A percentile compares a stretch with the other conserved stretches of the same genome.
Conservation (phyloP, 2,329 filamentous ascomycete species). For the Cadophora luteo-olivacea region DNA sequence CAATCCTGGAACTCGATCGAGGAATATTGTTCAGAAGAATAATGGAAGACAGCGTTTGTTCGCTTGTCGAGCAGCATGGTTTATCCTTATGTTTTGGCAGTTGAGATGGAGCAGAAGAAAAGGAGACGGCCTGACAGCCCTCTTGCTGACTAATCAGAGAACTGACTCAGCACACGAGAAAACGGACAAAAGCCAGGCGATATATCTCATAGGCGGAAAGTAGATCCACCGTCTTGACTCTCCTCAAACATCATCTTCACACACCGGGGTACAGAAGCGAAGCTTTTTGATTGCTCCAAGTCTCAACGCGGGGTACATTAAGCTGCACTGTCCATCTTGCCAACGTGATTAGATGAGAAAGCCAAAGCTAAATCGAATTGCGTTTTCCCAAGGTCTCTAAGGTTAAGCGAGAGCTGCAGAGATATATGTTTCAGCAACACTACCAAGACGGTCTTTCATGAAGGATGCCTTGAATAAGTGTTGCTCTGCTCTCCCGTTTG, state of each 20-base stretch:
- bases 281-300: neutral
- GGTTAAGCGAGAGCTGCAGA: neutral
- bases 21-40: neutral
- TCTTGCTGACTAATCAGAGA: neutral
- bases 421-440: neutral
- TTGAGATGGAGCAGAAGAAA: neutral
- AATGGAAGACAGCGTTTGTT: neutral
- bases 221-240: neutral
- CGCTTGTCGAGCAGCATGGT: neutral
- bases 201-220: neutral
- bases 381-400: neutral
- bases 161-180: neutral
- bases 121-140: neutral
- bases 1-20: neutral
- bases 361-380: neutral
- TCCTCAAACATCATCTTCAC: neutral
- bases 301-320: neutral
- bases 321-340: neutral
- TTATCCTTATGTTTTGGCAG: neutral
- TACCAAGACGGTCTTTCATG: neutral
- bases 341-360: neutral
- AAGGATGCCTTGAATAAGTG: neutral
- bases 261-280: neutral
- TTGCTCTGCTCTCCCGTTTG: neutral
- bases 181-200: neutral